A percentile compares a stretch with the other conserved stretches of the same genome.
These are phyloP conservation scores for Alternaria angustiovoidea DNA, from an alignment of 2,329 filamentous ascomycete species.

Conservation along the genomic window DNA sequence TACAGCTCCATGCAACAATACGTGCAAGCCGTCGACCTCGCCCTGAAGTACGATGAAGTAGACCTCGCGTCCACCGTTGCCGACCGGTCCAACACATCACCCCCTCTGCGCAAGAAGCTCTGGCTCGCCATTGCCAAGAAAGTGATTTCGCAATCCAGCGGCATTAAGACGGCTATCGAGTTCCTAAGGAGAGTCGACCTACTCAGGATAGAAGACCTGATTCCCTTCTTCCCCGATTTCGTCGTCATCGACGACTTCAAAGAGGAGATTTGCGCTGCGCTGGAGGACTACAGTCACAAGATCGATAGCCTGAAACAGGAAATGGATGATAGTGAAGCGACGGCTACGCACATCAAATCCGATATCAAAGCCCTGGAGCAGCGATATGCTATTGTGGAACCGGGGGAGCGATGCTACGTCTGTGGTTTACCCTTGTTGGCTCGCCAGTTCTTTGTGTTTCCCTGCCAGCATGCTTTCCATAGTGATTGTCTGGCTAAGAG, in stretches of 20 bases:
- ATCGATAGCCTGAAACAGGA: constrained; percentile 89
- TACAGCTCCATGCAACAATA: constrained; percentile 98
- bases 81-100: constrained; percentile 80
- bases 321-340: constrained; percentile 93
- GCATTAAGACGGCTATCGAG: constrained; percentile 87
- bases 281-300: constrained; percentile 91
- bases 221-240: constrained; percentile 98
- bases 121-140: constrained; percentile 96
- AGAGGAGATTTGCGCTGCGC: constrained; percentile 91
- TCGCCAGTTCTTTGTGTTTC: constrained; percentile 96
- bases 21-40: constrained; percentile 89
- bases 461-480: constrained; percentile 97
- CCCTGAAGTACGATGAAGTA: constrained; percentile 86
- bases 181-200: constrained; percentile 92
- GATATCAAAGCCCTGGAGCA: constrained; percentile 87
- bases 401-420: constrained; percentile 91
- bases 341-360: constrained; percentile 86
- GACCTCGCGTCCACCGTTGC: constrained; percentile 90
- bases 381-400: constrained; percentile 94
- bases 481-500: constrained; percentile 89
- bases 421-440: constrained; percentile 87
- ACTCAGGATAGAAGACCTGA: constrained; percentile 93
- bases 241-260: constrained; percentile 99
- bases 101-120: constrained; percentile 85
- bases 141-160: constrained; percentile 84